Evolutionary conservation across 2,329 filamentous ascomycete species (phyloP).

Genomic region (Cladophialophora carrionii): DNA sequence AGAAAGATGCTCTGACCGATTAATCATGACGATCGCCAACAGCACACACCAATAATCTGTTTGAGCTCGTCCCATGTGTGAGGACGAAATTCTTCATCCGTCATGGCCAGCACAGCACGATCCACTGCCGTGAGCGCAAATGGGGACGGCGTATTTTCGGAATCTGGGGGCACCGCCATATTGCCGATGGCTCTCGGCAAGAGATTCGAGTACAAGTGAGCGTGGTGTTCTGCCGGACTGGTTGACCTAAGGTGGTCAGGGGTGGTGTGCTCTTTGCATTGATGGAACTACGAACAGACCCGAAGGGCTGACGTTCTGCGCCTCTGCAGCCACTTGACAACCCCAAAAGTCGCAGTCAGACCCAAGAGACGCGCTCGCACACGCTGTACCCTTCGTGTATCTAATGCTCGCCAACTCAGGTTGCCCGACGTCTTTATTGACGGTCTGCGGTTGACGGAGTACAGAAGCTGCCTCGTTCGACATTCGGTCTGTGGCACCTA

Average conservation of each 20-base stretch:
- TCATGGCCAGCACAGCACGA: slow-evolving; percentile 54
- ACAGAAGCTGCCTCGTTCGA: neutral
- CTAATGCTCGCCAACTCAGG: neutral
- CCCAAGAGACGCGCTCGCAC: neutral
- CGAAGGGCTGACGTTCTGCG: slow-evolving; percentile 5
- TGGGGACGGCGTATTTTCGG: slow-evolving; percentile 16
- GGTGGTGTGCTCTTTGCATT: neutral
- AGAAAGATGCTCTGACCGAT: slow-evolving; percentile 4
- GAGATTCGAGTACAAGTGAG: neutral
- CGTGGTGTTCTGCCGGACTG: slow-evolving; percentile 7
- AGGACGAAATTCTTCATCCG: slow-evolving; percentile 56
- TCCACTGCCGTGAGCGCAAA: slow-evolving; percentile 57
- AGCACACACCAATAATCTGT: slow-evolving; percentile 54
- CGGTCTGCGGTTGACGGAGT: neutral
- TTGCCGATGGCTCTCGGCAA: neutral
- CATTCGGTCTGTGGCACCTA: neutral
- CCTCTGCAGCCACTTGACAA: neutral
- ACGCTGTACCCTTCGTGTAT: neutral
- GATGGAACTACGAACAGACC: slow-evolving; percentile 16
- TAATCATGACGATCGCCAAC: neutral
- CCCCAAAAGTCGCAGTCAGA: neutral
- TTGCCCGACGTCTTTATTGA: neutral
- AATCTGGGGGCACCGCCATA: slow-evolving; percentile 18
- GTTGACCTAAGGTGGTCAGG: slow-evolving; percentile 16
- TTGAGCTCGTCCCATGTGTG: slow-evolving; percentile 59